phyloP scores from a whole-genome alignment of 371 early-diverging fungal genomes.

The Thermomucor indicae-seudaticae region DNA sequence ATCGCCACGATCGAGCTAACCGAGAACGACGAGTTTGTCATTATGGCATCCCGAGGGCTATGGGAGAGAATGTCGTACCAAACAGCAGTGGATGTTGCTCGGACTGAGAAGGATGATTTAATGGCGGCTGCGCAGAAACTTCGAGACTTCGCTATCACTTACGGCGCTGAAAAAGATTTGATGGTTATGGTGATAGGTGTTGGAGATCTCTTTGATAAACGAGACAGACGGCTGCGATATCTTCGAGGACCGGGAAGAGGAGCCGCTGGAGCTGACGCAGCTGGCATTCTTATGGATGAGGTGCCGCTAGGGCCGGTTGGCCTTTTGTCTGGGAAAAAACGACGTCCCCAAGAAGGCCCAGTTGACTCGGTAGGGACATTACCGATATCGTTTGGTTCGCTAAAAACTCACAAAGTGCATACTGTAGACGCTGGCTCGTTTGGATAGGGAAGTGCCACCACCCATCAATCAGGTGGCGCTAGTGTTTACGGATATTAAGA shows the following conservation, averaged over 20 bases:
- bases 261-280: constrained; percentile 16
- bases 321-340: constrained; percentile 30
- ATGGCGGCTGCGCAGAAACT: constrained; percentile 82
- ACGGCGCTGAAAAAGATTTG: constrained; percentile 75
- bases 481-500: constrained; percentile 95
- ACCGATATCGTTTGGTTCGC: too few relatives aligned
- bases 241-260: constrained; percentile 24
- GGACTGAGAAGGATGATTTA: constrained; percentile 69
- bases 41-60: constrained; percentile 79
- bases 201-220: constrained; percentile 64
- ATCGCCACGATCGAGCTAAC: constrained; percentile 69
- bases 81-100: constrained; percentile 82
- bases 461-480: constrained; percentile 84
- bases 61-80: constrained; percentile 84
- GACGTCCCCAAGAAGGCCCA: constrained; percentile 49
- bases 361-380: constrained; percentile 45
- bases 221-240: constrained; percentile 30
- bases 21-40: constrained; percentile 88
- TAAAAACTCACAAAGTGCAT: not conserved
- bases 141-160: constrained; percentile 84
- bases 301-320: constrained; percentile 10
- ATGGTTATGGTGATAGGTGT: constrained; percentile 87
- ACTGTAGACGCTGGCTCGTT: constrained; percentile 54
- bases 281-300: constrained; percentile 23
- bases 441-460: constrained; percentile 79